Evolutionary conservation across 768 basidiomycete species (phyloP).

Genomic region (Termitomyces sp.): DNA sequence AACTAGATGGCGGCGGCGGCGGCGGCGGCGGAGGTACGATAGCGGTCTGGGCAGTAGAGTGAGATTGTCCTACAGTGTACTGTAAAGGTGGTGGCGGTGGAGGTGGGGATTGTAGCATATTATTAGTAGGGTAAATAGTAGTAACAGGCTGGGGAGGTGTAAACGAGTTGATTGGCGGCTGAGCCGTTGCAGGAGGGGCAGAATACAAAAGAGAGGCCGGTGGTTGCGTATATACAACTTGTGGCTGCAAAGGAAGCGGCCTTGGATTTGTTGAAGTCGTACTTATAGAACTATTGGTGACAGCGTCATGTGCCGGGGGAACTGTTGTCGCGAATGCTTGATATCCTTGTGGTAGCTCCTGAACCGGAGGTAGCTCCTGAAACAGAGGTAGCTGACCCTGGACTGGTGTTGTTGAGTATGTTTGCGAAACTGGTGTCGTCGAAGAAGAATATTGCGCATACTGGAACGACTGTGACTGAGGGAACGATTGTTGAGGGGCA

Average conservation of each 20-base stretch:
- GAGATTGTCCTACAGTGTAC: slow-evolving; percentile 15
- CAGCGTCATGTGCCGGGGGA: slow-evolving; percentile 28
- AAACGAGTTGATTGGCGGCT: slow-evolving; percentile 21
- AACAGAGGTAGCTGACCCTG: slow-evolving; percentile 18
- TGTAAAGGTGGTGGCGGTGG: slow-evolving; percentile 26
- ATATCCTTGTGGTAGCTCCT: slow-evolving; percentile 28
- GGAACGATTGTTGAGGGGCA: slow-evolving; percentile 33
- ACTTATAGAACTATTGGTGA: slow-evolving; percentile 23
- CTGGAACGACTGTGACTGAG: slow-evolving; percentile 23
- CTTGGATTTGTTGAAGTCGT: slow-evolving; percentile 22
- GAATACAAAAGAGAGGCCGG: slow-evolving; percentile 24
- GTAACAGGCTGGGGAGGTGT: slow-evolving; percentile 19
- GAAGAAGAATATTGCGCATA: slow-evolving; percentile 33
- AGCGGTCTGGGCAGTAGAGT: slow-evolving; percentile 10
- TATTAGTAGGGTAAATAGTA: slow-evolving; percentile 19
- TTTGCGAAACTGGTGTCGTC: slow-evolving; percentile 31
- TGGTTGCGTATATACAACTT: slow-evolving; percentile 30
- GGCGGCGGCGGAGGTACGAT: slow-evolving; percentile 26
- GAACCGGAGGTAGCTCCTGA: slow-evolving; percentile 28
- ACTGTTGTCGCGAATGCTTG: slow-evolving; percentile 26
- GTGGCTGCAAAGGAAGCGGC: slow-evolving; percentile 42
- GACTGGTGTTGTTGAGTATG: slow-evolving; percentile 25
- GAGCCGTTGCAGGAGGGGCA: slow-evolving; percentile 19
- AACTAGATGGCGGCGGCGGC: slow-evolving; percentile 23
- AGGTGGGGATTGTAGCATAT: slow-evolving; percentile 27